Evolutionary conservation across 768 basidiomycete genomes (phyloP).

Genomic region (Wakefieldia striispora): DNA sequence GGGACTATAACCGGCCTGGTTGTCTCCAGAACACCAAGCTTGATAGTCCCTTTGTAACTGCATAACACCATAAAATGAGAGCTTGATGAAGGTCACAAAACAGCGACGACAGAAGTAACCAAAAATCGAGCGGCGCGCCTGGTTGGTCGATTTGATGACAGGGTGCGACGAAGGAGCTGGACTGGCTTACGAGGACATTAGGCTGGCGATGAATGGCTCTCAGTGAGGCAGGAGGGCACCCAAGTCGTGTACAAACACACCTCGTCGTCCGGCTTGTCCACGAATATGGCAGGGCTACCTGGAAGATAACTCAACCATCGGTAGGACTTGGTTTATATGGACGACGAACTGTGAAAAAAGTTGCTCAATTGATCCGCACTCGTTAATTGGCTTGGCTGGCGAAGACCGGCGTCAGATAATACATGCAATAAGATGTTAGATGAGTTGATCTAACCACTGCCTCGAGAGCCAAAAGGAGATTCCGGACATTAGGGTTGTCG

Average conservation of each 20-base stretch:
- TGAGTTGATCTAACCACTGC: constrained; percentile 31
- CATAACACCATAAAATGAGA: constrained; percentile 71
- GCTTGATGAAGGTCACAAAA: constrained; percentile 68
- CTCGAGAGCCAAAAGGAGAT: constrained; percentile 46
- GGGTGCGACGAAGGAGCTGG: constrained; percentile 9
- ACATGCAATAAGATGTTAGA: constrained; percentile 13
- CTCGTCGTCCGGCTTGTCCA: constrained; percentile 58
- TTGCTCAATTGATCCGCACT: constrained; percentile 60
- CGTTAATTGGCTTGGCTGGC: constrained; percentile 48
- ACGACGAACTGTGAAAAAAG: constrained; percentile 47
- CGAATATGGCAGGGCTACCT: constrained; percentile 59
- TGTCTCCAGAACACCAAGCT: constrained; percentile 55
- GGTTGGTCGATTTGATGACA: not conserved
- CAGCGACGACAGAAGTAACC: constrained; percentile 81
- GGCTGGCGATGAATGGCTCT: constrained; percentile 17
- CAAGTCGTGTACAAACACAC: constrained; percentile 35
- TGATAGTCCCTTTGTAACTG: constrained; percentile 67
- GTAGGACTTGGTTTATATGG: not conserved
- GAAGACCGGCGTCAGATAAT: constrained; percentile 17
- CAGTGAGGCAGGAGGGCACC: constrained; percentile 3
- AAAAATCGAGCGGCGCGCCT: constrained; percentile 77
- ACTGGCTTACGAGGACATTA: constrained; percentile 23
- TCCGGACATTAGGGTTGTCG: constrained; percentile 40
- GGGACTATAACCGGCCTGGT: constrained; percentile 46
- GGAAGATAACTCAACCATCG: constrained; percentile 1